Evolutionary conservation across 345 rosid species (phyloP).

Genomic region (Atalantia buxifolia): DNA sequence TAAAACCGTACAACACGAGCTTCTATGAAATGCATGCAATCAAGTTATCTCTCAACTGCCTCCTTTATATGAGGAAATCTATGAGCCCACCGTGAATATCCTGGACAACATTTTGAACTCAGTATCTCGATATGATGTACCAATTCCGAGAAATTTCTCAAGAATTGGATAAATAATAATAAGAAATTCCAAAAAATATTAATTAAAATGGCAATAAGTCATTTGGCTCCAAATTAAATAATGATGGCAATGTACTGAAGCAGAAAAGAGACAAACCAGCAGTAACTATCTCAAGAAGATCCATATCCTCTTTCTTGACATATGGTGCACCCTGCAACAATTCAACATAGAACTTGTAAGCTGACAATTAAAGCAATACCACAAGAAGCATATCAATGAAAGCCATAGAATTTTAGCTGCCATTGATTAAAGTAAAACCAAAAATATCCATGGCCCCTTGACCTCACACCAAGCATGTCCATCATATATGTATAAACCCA

Average conservation of each 20-base stretch:
- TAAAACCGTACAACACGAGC: neutral
- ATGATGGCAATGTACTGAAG: neutral
- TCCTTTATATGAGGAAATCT: slow-evolving; percentile 49
- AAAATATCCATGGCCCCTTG: neutral
- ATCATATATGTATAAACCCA: no score
- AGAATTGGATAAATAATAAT: neutral
- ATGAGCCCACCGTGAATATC: slow-evolving; percentile 56
- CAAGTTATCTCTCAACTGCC: slow-evolving; percentile 22
- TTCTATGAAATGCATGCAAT: neutral
- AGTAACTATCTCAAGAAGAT: slow-evolving; percentile 66
- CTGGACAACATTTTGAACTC: slow-evolving; percentile 27
- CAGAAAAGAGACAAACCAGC: slow-evolving; percentile 41
- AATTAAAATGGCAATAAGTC: neutral
- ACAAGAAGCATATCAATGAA: neutral
- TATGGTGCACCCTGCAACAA: slow-evolving; percentile 26
- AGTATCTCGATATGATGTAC: neutral
- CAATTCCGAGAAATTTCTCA: neutral
- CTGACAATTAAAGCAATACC: neutral
- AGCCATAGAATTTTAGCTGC: neutral
- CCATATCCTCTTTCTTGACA: slow-evolving; percentile 30
- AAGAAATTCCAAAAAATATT: neutral
- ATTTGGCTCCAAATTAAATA: neutral
- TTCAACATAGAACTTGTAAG: neutral
- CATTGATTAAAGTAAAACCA: neutral
- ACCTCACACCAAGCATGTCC: neutral